A percentile compares a stretch with the other conserved stretches of the same genome.
phyloP scores from a whole-genome alignment of 352 stramenopile species.

The Globisporangium ultimum region DNA sequence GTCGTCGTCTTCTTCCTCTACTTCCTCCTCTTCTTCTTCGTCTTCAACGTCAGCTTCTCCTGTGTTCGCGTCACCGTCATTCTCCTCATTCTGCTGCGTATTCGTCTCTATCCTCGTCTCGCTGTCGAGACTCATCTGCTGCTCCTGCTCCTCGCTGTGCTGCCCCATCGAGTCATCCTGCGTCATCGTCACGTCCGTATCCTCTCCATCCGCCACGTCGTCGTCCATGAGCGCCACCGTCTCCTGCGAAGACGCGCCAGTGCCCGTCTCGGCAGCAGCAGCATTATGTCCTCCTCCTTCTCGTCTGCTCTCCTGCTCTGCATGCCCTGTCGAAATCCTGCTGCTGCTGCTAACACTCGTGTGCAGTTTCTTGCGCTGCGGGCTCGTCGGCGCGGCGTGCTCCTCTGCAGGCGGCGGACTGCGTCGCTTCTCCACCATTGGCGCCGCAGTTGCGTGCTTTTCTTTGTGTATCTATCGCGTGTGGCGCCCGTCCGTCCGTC shows the following conservation, averaged over 20 bases:
- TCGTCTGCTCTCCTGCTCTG: background rate
- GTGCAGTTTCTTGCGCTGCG: slow-evolving; percentile 7
- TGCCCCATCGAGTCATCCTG: slow-evolving; percentile 10
- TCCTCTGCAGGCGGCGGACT: slow-evolving; percentile 17
- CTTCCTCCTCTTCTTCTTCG: slow-evolving; percentile 2
- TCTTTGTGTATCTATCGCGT: too few relatives aligned
- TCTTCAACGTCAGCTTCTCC: background rate
- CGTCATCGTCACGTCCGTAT: slow-evolving; percentile 5
- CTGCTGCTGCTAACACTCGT: background rate
- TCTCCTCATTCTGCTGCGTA: background rate
- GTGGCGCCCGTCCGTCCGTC: too few relatives aligned
- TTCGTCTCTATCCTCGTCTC: background rate
- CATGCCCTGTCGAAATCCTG: background rate
- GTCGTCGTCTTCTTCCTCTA: slow-evolving; percentile 3
- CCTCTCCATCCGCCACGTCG: slow-evolving; percentile 8
- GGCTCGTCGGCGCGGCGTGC: background rate
- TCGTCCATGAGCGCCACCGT: background rate
- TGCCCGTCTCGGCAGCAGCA: background rate
- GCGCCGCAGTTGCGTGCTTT: too few relatives aligned
- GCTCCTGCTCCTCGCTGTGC: slow-evolving; percentile 11
- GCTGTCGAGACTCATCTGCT: background rate
- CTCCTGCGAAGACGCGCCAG: slow-evolving; percentile 8
- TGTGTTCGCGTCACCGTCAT: background rate
- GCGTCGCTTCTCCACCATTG: slow-evolving; percentile 52
- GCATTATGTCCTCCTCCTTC: background rate